Conservation (phyloP, 176 grass and related monocot species). For the Oryza australiensis region DNA sequence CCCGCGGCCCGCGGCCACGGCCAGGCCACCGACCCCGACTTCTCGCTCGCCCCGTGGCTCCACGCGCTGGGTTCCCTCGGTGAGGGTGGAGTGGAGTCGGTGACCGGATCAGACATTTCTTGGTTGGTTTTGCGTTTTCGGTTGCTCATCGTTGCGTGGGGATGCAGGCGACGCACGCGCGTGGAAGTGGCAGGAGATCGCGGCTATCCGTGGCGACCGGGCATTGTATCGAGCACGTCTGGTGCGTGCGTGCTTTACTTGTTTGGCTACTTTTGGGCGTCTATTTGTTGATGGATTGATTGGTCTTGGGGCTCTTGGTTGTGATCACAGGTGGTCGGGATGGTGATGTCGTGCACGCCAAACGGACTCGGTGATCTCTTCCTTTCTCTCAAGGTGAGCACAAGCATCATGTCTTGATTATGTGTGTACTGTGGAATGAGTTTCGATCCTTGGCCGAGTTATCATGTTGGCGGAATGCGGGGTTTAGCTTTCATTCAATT, state of each 20-base stretch:
- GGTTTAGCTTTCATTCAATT: neutral
- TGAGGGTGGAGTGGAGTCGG: conserved; percentile 5
- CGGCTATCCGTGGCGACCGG: conserved; percentile 17
- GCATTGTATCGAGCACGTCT: conserved; percentile 42
- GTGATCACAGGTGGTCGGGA: conserved; percentile 60
- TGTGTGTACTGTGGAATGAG: neutral
- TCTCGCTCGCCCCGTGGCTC: conserved; percentile 63
- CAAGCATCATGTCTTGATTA: neutral
- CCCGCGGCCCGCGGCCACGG: neutral
- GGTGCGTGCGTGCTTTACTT: conserved; percentile 33
- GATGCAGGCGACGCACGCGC: conserved; percentile 14
- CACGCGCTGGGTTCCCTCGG: conserved; percentile 63
- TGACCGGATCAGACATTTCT: neutral
- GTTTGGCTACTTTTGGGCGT: neutral
- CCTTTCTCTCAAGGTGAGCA: conserved; percentile 64
- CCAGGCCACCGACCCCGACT: conserved; percentile 52
- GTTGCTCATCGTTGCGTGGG: neutral
- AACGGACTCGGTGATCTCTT: conserved; percentile 68
- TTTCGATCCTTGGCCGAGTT: neutral
- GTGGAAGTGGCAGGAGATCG: conserved; percentile 32
- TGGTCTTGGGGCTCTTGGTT: conserved; percentile 9
- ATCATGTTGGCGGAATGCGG: neutral
- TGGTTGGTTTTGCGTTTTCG: neutral
- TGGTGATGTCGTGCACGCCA: conserved; percentile 60
- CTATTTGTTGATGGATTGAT: neutral